Conservation (phyloP, 129 eudicot species). For the Solidago caesia region DNA sequence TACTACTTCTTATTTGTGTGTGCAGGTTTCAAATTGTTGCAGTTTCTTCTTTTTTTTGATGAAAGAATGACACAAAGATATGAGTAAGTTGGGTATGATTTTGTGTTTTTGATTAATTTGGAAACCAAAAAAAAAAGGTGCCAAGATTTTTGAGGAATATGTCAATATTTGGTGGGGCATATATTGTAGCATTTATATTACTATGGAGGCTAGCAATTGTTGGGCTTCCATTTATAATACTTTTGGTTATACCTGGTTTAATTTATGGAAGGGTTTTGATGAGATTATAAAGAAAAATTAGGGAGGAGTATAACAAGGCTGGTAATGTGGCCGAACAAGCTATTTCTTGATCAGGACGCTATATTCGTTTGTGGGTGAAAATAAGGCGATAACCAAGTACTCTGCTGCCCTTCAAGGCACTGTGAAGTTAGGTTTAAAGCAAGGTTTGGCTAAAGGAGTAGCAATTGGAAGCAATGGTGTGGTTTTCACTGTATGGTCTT, state of each 20-base stretch:
- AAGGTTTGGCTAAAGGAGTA: conserved; percentile 56
- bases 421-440: conserved; percentile 44
- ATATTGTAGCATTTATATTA: conserved; percentile 41
- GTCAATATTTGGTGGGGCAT: conserved; percentile 38
- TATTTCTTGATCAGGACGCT: conserved; percentile 49
- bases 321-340: conserved; percentile 52
- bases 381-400: conserved; percentile 37
- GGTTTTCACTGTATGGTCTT: conserved; percentile 46
- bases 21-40: too few species aligned
- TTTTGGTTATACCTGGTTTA: conserved; percentile 49
- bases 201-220: conserved; percentile 59
- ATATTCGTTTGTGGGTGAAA: conserved; percentile 58
- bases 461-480: conserved; percentile 55
- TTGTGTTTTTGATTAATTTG: background rate
- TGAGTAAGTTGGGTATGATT: too few species aligned
- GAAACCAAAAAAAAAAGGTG: conserved; percentile 31
- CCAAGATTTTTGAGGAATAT: conserved; percentile 41
- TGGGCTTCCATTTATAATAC: conserved; percentile 44
- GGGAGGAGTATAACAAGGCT: conserved; percentile 52
- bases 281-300: conserved; percentile 46
- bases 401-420: conserved; percentile 59
- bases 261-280: conserved; percentile 44
- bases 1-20: too few species aligned
- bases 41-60: too few species aligned
- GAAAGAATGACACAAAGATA: too few species aligned